Base-by-base conservation (phyloP, 2,329 filamentous ascomycete species). In the Alternaria metachromatica region DNA sequence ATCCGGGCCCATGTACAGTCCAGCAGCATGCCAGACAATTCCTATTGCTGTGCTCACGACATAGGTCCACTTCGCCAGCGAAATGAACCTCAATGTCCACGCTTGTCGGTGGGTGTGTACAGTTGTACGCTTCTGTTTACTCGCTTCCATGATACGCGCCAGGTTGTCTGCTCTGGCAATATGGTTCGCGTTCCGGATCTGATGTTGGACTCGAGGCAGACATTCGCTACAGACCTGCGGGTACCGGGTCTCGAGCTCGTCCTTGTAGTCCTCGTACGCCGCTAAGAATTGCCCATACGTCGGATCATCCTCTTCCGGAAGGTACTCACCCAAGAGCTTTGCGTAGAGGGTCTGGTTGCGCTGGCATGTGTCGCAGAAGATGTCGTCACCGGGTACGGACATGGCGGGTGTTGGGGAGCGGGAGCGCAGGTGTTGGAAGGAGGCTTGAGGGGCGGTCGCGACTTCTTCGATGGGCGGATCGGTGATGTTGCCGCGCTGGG, bases 321-420 rank as follows among this genome's bases (percentile, higher is more conserved):
- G 86, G 79, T 96, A 98, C 63, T 95, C 90, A 4, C 93, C 90
- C 43, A 98, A 84, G 0, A 89, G 89, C 46, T 89, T 87, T 33
- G 89, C 91, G 69, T 94, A 89, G 7, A 97, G 84, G 60, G 92
- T 89, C 78, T 99, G 96, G 78, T 99, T 98, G 78, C 93, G 93
- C 55, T 94, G 82, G 75, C 96, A 99, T 59, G 87, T 91, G 51
- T 87, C 82, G 85, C 96, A 99, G 78, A 90, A 90, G 61, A 87
- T 80, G 43, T 76, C 70, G 71, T 81, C 76, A 71, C 77, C 69
- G 67, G 69, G 43, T 45, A 63, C 45, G 8, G 65, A 54, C 67
- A 73, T 68, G 55, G 64, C 63, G 58, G 72, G 74, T 28, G 76
- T 71, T 5, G 74, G 71, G 20, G 76, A 74, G 55, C 73, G 73